Conservation (phyloP, 1,284 basidiomycete genomes). For the Puccinia polysora region DNA sequence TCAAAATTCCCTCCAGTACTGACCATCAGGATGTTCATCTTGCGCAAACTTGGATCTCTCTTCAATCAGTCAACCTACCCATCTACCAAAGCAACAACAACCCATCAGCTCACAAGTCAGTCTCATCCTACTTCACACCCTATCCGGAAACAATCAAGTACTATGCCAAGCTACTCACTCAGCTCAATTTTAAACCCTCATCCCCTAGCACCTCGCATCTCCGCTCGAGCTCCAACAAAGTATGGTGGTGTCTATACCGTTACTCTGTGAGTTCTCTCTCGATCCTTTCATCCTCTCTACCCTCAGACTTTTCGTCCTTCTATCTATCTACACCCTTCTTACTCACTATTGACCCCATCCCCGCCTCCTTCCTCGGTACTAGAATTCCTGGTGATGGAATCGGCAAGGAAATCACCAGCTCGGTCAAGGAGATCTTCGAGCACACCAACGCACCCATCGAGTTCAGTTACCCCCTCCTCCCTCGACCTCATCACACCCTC, state of each 20-base stretch:
- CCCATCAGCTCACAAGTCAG: conserved; percentile 9
- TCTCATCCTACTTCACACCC: background rate
- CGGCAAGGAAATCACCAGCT: conserved; percentile 93
- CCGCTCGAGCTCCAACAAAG: conserved; percentile 72
- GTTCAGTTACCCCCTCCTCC: no score
- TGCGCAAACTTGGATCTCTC: background rate
- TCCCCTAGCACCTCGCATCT: conserved; percentile 31
- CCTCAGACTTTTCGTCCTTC: no score
- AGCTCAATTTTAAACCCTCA: background rate
- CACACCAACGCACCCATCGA: conserved; percentile 96
- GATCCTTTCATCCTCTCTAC: background rate
- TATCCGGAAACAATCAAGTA: background rate
- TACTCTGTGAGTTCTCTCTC: conserved; percentile 13
- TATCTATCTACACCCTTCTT: no score
- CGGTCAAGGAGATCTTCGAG: conserved; percentile 98
- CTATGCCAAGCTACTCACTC: background rate
- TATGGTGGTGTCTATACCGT: conserved; percentile 74
- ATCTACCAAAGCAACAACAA: background rate
- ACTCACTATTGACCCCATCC: background rate
- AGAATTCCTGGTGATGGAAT: conserved; percentile 73
- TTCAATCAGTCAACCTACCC: conserved; percentile 15
- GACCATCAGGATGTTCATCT: no score
- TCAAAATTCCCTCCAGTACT: no score
- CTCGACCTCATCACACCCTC: no score
- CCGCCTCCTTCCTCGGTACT: background rate